Conservation (phyloP, 1,284 basidiomycete genomes). For the Boletellus sp. region DNA sequence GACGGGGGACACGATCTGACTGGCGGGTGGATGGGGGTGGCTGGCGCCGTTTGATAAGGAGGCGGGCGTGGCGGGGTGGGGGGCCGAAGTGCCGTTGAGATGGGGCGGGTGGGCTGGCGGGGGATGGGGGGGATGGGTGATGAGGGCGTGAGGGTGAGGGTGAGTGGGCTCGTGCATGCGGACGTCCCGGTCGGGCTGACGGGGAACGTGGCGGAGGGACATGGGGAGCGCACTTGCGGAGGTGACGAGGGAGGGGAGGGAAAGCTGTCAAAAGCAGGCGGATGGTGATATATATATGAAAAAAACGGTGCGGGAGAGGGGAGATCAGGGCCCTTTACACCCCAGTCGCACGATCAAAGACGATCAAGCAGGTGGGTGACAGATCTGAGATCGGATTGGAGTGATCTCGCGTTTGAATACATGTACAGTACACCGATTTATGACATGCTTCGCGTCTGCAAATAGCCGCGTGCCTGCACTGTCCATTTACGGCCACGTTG, state of each 20-base stretch:
- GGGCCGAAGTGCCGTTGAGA: constrained; percentile 46
- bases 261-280: constrained; percentile 44
- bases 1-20: constrained; percentile 47
- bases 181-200: constrained; percentile 58
- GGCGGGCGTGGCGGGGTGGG: constrained; percentile 39
- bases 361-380: constrained; percentile 43
- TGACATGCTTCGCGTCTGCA: constrained; percentile 37
- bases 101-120: constrained; percentile 41
- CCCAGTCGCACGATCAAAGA: constrained; percentile 53
- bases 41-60: constrained; percentile 42
- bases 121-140: constrained; percentile 35
- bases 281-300: constrained; percentile 54
- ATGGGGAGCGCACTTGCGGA: constrained; percentile 37
- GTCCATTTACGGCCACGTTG: constrained; percentile 41
- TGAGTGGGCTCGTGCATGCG: constrained; percentile 58
- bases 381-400: constrained; percentile 35
- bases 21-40: constrained; percentile 30
- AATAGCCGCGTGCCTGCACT: constrained; percentile 48
- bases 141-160: constrained; percentile 42
- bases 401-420: constrained; percentile 40
- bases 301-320: constrained; percentile 41
- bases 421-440: constrained; percentile 34
- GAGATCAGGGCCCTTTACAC: constrained; percentile 38
- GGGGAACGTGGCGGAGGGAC: constrained; percentile 60
- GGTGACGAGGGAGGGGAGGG: constrained; percentile 36